Evolutionary conservation across 495 filamentous ascomycete species (phyloP).

Genomic region (Penicillium antarcticum): DNA sequence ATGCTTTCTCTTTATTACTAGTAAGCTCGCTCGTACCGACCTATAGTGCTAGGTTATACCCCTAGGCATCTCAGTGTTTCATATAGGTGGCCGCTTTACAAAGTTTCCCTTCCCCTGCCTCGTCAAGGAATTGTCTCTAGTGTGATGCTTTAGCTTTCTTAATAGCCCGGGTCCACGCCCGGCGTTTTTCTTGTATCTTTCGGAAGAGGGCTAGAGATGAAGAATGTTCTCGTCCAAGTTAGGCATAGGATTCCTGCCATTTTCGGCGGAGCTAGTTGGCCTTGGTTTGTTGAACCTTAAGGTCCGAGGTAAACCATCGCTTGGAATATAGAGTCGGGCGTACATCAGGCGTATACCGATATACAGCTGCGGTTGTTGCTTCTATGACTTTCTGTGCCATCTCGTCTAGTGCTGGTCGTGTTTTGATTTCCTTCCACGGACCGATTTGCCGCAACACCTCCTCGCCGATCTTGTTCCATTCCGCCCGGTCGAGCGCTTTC

Average conservation of each 20-base stretch:
- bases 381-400: conserved; percentile 7
- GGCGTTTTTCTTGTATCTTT: conserved; percentile 13
- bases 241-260: conserved; percentile 18
- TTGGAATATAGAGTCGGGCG: conserved; percentile 21
- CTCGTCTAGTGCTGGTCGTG: conserved; percentile 8
- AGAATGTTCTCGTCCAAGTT: conserved; percentile 3
- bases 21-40: conserved; percentile 5
- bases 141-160: conserved; percentile 8
- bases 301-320: conserved; percentile 21
- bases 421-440: conserved; percentile 4
- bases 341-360: conserved; percentile 5
- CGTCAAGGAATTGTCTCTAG: conserved; percentile 11
- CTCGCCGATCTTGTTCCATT: conserved; percentile 19
- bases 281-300: conserved; percentile 14
- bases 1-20: conserved; percentile 21
- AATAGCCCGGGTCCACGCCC: conserved; percentile 5
- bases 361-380: conserved; percentile 8
- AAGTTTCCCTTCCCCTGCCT: conserved; percentile 12
- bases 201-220: not conserved
- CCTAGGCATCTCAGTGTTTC: conserved; percentile 17
- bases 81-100: conserved; percentile 25
- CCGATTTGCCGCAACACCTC: conserved; percentile 5
- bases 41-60: conserved; percentile 13
- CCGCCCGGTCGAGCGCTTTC: conserved; percentile 19
- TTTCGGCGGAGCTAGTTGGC: conserved; percentile 16